Evolutionary conservation across 352 stramenopile species (phyloP).

Genomic region (Plasmopara halstedii): DNA sequence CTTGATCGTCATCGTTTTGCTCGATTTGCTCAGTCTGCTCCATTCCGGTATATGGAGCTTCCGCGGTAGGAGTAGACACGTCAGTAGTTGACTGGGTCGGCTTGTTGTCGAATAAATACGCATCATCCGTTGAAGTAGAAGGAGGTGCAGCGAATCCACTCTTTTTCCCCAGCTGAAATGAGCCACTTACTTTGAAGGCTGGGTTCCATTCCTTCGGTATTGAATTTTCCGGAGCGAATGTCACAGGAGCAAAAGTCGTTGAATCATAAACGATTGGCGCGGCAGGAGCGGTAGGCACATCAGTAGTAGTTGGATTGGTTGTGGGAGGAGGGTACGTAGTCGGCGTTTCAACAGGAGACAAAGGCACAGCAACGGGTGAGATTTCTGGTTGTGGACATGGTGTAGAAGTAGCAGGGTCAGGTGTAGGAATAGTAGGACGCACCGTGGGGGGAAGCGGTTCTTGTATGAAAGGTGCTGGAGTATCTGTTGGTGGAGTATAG

Average conservation of each 20-base stretch:
- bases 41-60: background rate
- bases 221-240: conserved; percentile 11
- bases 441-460: conserved; percentile 18
- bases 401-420: conserved; percentile 14
- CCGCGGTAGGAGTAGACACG: background rate
- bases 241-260: conserved; percentile 7
- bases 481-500: conserved; percentile 5
- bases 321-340: conserved; percentile 12
- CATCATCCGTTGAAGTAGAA: background rate
- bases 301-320: conserved; percentile 2
- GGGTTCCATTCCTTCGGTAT: conserved; percentile 1
- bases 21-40: conserved; percentile 4
- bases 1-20: conserved; percentile 4
- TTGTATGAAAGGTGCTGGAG: conserved; percentile 15
- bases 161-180: no score
- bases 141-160: background rate
- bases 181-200: conserved; percentile 4
- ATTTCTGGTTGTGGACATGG: conserved; percentile 13
- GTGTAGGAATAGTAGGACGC: conserved; percentile 22
- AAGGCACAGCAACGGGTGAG: conserved; percentile 16
- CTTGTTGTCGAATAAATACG: background rate
- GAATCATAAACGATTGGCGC: conserved; percentile 8
- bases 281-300: conserved; percentile 7
- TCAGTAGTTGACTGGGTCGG: conserved; percentile 8
- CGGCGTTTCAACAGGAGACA: conserved; percentile 11